A percentile compares a stretch with the other conserved stretches of the same genome.
These are phyloP conservation scores for Aspergillus pseudoviridinutans DNA, from an alignment of 2,329 filamentous ascomycete genomes.

Conservation along the genomic window DNA sequence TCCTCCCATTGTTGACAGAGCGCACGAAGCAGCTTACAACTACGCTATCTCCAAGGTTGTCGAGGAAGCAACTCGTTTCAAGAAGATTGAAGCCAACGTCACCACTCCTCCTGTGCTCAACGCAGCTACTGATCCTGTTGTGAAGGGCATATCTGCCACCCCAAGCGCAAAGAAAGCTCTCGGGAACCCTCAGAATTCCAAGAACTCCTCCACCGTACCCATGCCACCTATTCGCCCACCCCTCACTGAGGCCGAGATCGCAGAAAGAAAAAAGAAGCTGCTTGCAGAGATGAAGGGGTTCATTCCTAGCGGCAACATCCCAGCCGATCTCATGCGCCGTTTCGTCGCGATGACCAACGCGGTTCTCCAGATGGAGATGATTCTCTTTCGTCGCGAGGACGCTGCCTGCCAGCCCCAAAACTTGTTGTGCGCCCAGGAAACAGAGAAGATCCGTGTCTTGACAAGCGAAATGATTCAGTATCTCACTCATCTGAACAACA, in stretches of 20 bases:
- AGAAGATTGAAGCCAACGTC: constrained; percentile 13
- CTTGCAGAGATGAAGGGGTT: constrained; percentile 16
- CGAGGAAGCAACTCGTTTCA: constrained; percentile 16
- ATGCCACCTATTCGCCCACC: not conserved
- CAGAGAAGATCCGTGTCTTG: constrained; percentile 6
- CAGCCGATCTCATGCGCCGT: constrained; percentile 5
- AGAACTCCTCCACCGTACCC: not conserved
- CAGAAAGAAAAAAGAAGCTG: not conserved
- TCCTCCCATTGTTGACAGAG: constrained; percentile 4
- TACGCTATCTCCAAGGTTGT: constrained; percentile 19
- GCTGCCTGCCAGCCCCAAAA: not conserved
- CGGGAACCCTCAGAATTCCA: not conserved
- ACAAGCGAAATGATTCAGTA: constrained; percentile 12
- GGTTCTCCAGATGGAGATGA: constrained; percentile 18
- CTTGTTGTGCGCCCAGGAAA: constrained; percentile 11
- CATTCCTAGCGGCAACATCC: constrained; percentile 12
- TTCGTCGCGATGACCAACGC: constrained; percentile 21
- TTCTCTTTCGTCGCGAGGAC: constrained; percentile 17
- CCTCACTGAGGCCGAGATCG: not conserved
- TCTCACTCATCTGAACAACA: constrained; percentile 11
- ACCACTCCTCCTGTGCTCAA: not conserved
- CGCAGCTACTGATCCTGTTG: not conserved
- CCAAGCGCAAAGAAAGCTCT: not conserved
- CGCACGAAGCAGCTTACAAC: constrained; percentile 19
- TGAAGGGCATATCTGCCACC: not conserved